Percentiles rank a stretch among this genome's conserved stretches.
These are phyloP conservation scores for Malassezia yamatoensis DNA, from an alignment of 1,284 basidiomycete genomes.

Conservation along the genomic window DNA sequence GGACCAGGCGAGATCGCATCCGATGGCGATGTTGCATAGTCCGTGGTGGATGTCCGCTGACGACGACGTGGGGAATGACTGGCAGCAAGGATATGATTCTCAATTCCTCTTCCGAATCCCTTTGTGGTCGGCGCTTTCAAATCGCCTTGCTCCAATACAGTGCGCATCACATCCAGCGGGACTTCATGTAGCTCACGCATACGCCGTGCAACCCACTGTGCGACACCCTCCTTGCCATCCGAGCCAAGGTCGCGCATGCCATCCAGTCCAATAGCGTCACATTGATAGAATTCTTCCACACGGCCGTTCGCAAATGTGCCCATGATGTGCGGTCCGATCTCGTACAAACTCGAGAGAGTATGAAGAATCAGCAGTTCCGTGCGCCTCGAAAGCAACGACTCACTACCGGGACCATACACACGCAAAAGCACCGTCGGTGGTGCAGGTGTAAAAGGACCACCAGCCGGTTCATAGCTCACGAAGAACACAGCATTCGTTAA, in stretches of 20 bases:
- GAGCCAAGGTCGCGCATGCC: slow-evolving; percentile 40
- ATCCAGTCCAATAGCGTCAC: slow-evolving; percentile 36
- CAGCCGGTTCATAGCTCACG: slow-evolving; percentile 26
- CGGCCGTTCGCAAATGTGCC: slow-evolving; percentile 46
- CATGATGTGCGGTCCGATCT: slow-evolving; percentile 46
- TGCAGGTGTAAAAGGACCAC: neutral
- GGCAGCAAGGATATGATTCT: slow-evolving; percentile 43
- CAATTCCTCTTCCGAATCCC: slow-evolving; percentile 44
- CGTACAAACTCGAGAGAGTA: slow-evolving; percentile 43
- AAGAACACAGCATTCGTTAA: slow-evolving; percentile 47
- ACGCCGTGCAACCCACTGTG: slow-evolving; percentile 43
- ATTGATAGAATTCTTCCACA: slow-evolving; percentile 44
- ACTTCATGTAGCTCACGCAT: slow-evolving; percentile 47
- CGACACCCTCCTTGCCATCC: slow-evolving; percentile 29
- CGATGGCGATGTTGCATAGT: neutral
- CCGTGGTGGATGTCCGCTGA: neutral
- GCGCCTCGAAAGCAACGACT: slow-evolving; percentile 37
- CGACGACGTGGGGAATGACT: slow-evolving; percentile 32
- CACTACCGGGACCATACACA: slow-evolving; percentile 41
- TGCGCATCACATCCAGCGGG: slow-evolving; percentile 42
- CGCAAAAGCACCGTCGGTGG: slow-evolving; percentile 38
- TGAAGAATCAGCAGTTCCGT: slow-evolving; percentile 45
- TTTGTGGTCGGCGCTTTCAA: slow-evolving; percentile 28
- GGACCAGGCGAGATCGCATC: neutral
- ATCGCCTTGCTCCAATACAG: slow-evolving; percentile 44